phyloP scores from a whole-genome alignment of 768 basidiomycete species.

The Auricularia sp. region DNA sequence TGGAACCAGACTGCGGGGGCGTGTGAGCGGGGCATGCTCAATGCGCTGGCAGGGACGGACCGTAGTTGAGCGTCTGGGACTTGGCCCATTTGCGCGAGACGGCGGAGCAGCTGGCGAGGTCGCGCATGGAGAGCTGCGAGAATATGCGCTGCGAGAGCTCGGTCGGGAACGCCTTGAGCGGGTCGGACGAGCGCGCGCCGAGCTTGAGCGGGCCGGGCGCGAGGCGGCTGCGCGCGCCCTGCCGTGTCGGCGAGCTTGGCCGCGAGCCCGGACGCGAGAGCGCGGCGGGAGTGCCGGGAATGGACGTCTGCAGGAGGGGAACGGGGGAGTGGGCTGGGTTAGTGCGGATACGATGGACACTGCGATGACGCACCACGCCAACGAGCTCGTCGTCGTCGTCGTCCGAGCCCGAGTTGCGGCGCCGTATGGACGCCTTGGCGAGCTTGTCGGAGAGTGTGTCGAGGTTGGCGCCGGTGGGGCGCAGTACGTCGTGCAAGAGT shows the following conservation, averaged over 20 bases:
- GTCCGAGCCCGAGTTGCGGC: slow-evolving; percentile 4
- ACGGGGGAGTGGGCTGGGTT: not conserved
- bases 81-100: slow-evolving; percentile 83
- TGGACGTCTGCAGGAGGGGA: not conserved
- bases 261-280: slow-evolving; percentile 41
- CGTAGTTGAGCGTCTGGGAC: slow-evolving; percentile 87
- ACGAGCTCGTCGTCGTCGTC: slow-evolving; percentile 17
- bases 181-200: slow-evolving; percentile 35
- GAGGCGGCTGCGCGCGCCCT: slow-evolving; percentile 37
- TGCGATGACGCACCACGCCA: slow-evolving; percentile 13
- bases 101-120: slow-evolving; percentile 67
- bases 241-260: slow-evolving; percentile 16
- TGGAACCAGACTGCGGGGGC: slow-evolving; percentile 77
- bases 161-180: slow-evolving; percentile 64
- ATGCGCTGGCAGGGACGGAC: slow-evolving; percentile 29
- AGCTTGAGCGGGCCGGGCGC: slow-evolving; percentile 40
- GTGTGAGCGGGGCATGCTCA: not conserved
- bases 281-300: slow-evolving; percentile 7
- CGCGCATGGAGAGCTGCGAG: slow-evolving; percentile 43
- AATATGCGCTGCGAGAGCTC: slow-evolving; percentile 77
- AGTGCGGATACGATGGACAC: not conserved
- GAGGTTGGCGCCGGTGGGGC: slow-evolving; percentile 10
- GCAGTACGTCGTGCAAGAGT: slow-evolving; percentile 17
- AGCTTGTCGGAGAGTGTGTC: slow-evolving; percentile 14
- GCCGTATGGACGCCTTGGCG: slow-evolving; percentile 7